These are phyloP conservation scores for Serendipita sp. DNA, from an alignment of 768 basidiomycete genomes.

Conservation along the genomic window DNA sequence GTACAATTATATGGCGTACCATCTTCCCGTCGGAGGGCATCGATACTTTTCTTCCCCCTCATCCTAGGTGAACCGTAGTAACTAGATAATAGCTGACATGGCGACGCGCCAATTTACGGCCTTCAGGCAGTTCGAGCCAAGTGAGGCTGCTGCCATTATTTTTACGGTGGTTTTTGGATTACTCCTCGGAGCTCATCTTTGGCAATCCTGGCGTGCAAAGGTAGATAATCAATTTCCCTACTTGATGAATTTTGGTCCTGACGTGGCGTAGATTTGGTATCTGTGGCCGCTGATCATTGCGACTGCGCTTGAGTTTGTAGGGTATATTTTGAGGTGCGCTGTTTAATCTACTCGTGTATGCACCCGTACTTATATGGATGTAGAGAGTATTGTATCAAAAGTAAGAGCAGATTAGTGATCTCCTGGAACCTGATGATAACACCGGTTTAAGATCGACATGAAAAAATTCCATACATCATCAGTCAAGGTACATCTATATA, in stretches of 20 bases:
- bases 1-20: too few species aligned
- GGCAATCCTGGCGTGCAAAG: not conserved
- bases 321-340: not conserved
- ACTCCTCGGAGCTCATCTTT: not conserved
- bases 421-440: not conserved
- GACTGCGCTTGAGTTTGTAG: not conserved
- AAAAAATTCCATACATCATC: not conserved
- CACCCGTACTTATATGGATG: not conserved
- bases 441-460: not conserved
- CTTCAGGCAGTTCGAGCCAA: not conserved
- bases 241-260: not conserved
- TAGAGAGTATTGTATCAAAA: not conserved
- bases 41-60: not conserved
- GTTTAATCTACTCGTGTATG: not conserved
- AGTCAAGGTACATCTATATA: not conserved
- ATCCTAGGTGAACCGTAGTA: not conserved
- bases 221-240: not conserved
- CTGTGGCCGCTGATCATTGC: not conserved
- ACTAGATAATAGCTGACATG: not conserved
- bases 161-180: not conserved
- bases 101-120: not conserved
- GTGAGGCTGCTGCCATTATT: not conserved
- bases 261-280: constrained; percentile 2
- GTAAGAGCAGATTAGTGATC: not conserved
- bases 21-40: not conserved